Base-by-base conservation (phyloP, 208 protist genomes). In the Acanthamoeba royreba region DNA sequence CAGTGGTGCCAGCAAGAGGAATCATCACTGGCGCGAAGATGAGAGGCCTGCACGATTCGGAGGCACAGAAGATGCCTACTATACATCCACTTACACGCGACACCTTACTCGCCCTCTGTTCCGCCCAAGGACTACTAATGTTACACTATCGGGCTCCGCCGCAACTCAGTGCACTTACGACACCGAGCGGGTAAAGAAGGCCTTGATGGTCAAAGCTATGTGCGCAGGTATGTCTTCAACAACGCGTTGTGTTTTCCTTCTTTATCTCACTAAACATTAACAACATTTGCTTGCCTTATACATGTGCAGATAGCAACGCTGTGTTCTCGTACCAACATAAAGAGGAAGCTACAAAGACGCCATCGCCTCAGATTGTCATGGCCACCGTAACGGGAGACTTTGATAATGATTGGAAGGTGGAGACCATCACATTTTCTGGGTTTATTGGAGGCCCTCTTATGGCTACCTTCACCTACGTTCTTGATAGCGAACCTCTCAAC, bases 361-460 rank as follows among this genome's bases (percentile, higher is more conserved):
- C n/a, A n/a, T n/a, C n/a, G n/a, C n/a, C n/a, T n/a, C n/a, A 35
- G 22, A 81, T 81, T 33, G 5, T 81, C 38, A 81, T 81, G 69
- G 17, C 69, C 69, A 81, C 40, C 69, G 69, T 25, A 8, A 81
- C 40, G 19, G 69, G 40, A 13, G 69, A 81, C 38, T 81, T 81
- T 47, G 69, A 81, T 47, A 81, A 81, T 42, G 69, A 81, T n/a
- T 81, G 69, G 69, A 81, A 81, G 69, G 69, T 49, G 40, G 69
- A 81, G 69, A 81, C 69, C 69, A 8, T 81, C 22, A 47, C 40
- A 1, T 42, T 81, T 42, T 81, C 31, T 28, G 69, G 69, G 15
- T 81, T 49, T n/a, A 42, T 49, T 15, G 40, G 40, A 1, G 69
- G 69, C 19, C 5, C 38, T 11, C 38, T 81, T 8, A 33, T 49